Evolutionary conservation across 73 alveolate genomes (phyloP).

Genomic region (Effrenium voratum): DNA sequence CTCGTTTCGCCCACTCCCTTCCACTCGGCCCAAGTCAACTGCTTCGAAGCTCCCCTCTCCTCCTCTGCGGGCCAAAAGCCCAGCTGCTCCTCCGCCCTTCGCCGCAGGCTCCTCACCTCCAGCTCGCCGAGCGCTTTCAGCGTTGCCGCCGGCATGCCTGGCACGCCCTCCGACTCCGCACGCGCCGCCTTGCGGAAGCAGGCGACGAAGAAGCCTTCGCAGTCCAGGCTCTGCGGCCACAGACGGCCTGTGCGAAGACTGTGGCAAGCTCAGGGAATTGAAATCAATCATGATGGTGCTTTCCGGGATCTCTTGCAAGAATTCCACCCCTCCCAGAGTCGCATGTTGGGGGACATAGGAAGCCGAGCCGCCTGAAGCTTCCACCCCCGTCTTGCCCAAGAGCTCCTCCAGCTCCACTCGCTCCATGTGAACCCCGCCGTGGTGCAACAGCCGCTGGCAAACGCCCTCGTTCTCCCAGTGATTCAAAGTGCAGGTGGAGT

Average conservation of each 20-base stretch:
- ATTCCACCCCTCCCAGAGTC: too few relatives aligned
- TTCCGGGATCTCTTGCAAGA: too few relatives aligned
- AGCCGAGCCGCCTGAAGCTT: conserved; percentile 41
- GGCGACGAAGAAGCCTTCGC: conserved; percentile 40
- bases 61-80: conserved; percentile 28
- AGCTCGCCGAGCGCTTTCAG: neutral
- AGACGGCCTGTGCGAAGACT: too few relatives aligned
- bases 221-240: conserved; percentile 28
- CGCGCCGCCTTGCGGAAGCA: conserved; percentile 30
- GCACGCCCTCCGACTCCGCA: neutral
- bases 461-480: conserved; percentile 66
- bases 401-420: neutral
- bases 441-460: neutral
- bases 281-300: too few relatives aligned
- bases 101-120: neutral
- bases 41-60: too few relatives aligned
- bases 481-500: conserved; percentile 47
- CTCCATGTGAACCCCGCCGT: neutral
- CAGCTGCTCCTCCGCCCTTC: neutral
- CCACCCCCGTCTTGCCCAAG: neutral
- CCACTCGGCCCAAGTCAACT: too few relatives aligned
- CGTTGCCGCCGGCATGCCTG: neutral
- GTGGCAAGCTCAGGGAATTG: too few relatives aligned
- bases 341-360: too few relatives aligned
- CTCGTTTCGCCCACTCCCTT: too few relatives aligned